Base-by-base conservation (phyloP, 805 yeast genomes). In the Nakazawaea holstii region DNA sequence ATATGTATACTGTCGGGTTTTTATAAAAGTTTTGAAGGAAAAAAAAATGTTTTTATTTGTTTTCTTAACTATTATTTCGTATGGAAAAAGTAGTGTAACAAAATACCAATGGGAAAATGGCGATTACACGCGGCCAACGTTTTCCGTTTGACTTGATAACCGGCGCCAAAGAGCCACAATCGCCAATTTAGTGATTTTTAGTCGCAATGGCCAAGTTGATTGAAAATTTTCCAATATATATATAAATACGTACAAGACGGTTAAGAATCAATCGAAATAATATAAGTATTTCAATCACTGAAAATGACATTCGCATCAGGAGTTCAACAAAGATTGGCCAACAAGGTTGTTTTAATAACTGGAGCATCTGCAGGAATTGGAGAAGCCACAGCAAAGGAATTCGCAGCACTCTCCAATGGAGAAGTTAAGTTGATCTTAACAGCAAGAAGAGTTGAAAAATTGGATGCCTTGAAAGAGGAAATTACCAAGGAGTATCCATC, bases 371-470 rank as follows among this genome's bases (percentile, higher is more conserved):
- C 75, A 2, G 77, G 79, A 26, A 74, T 74, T 48, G 79, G 79
- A 2, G 70, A 66, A 30, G 74, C 75, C 33, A 71, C 74, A 20
- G 78, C 77, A 26, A 60, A 58, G 46, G 75, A 71, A 53, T 60
- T 70, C 50, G 77, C 78, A 13, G 63, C 61, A 20, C 87, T 89
- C 13, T 73, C 92, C 20, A 70, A 78, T 41, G 95, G 96, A 30
- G 63, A 82, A 10, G 61, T 85, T 55, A 82, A 84, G 58, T 73
- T 89, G 56, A 72, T 89, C 52, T 72, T 89, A 24, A 75, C 90
- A 3, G 96, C 96, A 3, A 80, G 96, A 67, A 81, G 96, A 67
- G 53, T 73, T 35, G 87, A 82, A 6, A 79, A 79, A 51, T 65
- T 87, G 43, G 67, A 74, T 26, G 69, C 65, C 11, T 62, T 83